Conservation (phyloP, 805 yeast species). For the Ogataea pini region DNA sequence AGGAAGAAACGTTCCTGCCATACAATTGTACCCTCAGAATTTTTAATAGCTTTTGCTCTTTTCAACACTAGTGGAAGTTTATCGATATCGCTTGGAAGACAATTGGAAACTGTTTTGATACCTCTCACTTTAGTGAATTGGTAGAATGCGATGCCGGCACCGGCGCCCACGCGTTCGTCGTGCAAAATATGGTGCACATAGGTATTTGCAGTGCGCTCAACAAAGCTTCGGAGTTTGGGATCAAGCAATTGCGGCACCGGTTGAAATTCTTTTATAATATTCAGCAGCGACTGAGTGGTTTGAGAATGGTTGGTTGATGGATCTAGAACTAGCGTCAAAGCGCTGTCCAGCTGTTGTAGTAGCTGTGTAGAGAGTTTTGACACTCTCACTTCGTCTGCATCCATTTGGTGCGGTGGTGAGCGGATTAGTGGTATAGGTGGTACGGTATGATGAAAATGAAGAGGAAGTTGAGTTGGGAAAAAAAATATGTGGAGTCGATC, state of each 20-base stretch:
- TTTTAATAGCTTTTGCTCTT: slow-evolving; percentile 22
- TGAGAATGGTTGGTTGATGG: background rate
- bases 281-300: slow-evolving; percentile 14
- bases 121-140: slow-evolving; percentile 66
- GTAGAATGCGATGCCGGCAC: slow-evolving; percentile 48
- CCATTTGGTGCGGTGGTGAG: slow-evolving; percentile 29
- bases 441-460: background rate
- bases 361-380: slow-evolving; percentile 31
- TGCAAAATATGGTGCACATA: slow-evolving; percentile 21
- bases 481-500: slow-evolving; percentile 1
- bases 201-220: slow-evolving; percentile 31
- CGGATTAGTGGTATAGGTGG: background rate
- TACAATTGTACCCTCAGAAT: no score
- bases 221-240: slow-evolving; percentile 36
- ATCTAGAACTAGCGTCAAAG: slow-evolving; percentile 10
- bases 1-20: slow-evolving; percentile 55
- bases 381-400: slow-evolving; percentile 33
- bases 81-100: slow-evolving; percentile 60
- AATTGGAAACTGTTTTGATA: slow-evolving; percentile 56
- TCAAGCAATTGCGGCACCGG: slow-evolving; percentile 55
- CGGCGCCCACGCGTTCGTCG: background rate
- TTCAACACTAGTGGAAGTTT: slow-evolving; percentile 42
- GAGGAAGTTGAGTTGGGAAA: background rate
- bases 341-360: slow-evolving; percentile 15
- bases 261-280: slow-evolving; percentile 50